Evolutionary conservation across 1,284 basidiomycete genomes (phyloP).

Genomic region (Cutaneotrichosporon sp.): DNA sequence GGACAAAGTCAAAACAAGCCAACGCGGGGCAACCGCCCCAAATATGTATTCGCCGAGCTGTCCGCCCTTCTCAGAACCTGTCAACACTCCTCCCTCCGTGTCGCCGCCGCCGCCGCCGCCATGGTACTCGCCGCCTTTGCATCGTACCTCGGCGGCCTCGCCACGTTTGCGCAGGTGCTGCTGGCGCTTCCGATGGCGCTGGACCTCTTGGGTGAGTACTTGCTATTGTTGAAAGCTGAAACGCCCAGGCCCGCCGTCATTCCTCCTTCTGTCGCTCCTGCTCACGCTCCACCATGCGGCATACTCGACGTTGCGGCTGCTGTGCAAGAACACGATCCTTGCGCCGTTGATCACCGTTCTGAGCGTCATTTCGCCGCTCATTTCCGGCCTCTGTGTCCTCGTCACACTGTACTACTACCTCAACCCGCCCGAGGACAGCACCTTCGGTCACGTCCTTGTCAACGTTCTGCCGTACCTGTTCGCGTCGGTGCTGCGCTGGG

Average conservation of each 20-base stretch:
- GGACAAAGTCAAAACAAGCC: neutral
- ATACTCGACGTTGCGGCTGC: constrained; percentile 45
- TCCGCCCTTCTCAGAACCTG: neutral
- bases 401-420: constrained; percentile 43
- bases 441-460: constrained; percentile 33
- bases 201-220: constrained; percentile 39
- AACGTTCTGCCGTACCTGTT: constrained; percentile 44
- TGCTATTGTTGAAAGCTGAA: constrained; percentile 5
- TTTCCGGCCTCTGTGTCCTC: constrained; percentile 34
- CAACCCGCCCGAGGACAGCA: constrained; percentile 20
- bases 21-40: neutral
- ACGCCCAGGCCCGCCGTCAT: constrained; percentile 43
- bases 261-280: constrained; percentile 48
- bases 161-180: constrained; percentile 44
- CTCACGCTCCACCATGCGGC: constrained; percentile 44
- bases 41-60: neutral
- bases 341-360: constrained; percentile 43
- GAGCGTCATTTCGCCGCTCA: constrained; percentile 41
- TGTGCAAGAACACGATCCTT: constrained; percentile 41
- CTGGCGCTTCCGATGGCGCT: constrained; percentile 43
- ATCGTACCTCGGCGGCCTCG: constrained; percentile 37
- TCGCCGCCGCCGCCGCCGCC: neutral
- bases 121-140: constrained; percentile 18
- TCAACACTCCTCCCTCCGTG: neutral
- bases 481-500: constrained; percentile 43